Percentiles rank a stretch among this genome's conserved stretches.
phyloP scores from a whole-genome alignment of 2,329 filamentous ascomycete genomes.

The Paraconiothyrium sp. region DNA sequence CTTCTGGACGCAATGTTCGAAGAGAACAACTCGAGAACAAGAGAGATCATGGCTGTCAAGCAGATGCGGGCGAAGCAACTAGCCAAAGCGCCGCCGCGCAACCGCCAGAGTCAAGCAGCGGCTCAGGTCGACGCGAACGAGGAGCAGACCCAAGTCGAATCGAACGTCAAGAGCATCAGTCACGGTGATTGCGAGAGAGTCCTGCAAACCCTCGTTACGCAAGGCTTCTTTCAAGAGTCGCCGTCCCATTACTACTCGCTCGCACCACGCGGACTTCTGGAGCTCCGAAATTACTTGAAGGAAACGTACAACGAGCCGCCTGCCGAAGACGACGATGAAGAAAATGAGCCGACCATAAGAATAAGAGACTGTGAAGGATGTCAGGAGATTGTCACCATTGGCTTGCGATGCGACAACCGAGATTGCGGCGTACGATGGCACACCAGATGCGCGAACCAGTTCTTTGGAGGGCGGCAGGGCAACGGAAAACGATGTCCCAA shows the following conservation, averaged over 20 bases:
- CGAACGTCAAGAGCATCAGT: conserved; percentile 66
- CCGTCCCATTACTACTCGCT: conserved; percentile 76
- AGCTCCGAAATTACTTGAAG: conserved; percentile 84
- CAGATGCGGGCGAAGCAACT: conserved; percentile 81
- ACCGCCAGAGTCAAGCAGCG: conserved; percentile 35
- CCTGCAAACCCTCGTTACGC: conserved; percentile 73
- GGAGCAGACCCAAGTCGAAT: conserved; percentile 45
- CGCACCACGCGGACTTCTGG: conserved; percentile 80
- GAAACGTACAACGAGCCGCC: conserved; percentile 86
- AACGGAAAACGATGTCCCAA: conserved; percentile 38
- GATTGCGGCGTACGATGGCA: conserved; percentile 46
- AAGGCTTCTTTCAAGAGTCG: conserved; percentile 87
- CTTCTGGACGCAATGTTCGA: conserved; percentile 93
- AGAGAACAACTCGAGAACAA: conserved; percentile 79
- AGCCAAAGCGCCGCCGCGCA: conserved; percentile 53
- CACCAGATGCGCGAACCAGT: conserved; percentile 45
- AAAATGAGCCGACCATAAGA: conserved; percentile 61
- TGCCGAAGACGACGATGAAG: conserved; percentile 62
- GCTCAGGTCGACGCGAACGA: conserved; percentile 32
- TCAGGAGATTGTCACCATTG: conserved; percentile 84
- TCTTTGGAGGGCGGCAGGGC: conserved; percentile 33
- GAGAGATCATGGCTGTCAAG: conserved; percentile 84
- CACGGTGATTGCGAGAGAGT: conserved; percentile 80
- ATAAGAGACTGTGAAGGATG: conserved; percentile 92
- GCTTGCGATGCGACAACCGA: conserved; percentile 39